Evolutionary conservation across 1,284 basidiomycete genomes (phyloP), one percentile per base, ranked within the genome.

Genomic region (Cutaneotrichosporon curvatum): DNA sequence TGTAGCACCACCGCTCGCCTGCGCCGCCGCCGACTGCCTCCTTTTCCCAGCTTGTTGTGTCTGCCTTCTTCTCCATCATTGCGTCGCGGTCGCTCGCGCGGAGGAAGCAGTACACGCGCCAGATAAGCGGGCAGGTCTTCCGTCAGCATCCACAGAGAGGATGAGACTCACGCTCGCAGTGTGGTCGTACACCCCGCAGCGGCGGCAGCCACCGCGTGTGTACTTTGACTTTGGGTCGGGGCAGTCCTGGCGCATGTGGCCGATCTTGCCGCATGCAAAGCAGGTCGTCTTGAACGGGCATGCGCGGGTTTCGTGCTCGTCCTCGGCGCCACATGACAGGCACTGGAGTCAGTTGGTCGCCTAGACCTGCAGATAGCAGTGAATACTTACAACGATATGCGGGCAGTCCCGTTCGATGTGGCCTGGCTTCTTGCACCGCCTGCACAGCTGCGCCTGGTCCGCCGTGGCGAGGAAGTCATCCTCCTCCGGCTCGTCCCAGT

Each of bases 211-310:
- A 35, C 48, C 36, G 44, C 53, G 40, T 60, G 67, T 53, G 62
- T 42, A 30, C 11, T 57, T 47, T 23, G 73, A 67, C 49, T 70
- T 67, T 33, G 81, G 79, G 63, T 87, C 83, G 0, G 86, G 84
- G 63, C 89, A 94, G 22, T 81, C 81, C 84, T 88, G 54, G 1
- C n/a, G 20, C 40, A 88, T 79, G 63, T 95, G 89, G 1, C 90
- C 90, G 61, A 84, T 83, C 78, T 84, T 83, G 22, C 87, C 87
- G 61, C 90, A 95, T 3, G 77, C 79, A 65, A 83, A 92, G 63
- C 90, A 94, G 5, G 80, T 82, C 61, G 90, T 83, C 62, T 81
- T 82, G 50, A 87, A 82, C 1, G 89, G 87, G 69, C 90, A 95
- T 45, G 82, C 80, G 45, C 82, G 76, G 6, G 88, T 86, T 6